These are phyloP conservation scores for Globisporangium paddicum DNA, from an alignment of 352 stramenopile genomes.

Conservation along the genomic window DNA sequence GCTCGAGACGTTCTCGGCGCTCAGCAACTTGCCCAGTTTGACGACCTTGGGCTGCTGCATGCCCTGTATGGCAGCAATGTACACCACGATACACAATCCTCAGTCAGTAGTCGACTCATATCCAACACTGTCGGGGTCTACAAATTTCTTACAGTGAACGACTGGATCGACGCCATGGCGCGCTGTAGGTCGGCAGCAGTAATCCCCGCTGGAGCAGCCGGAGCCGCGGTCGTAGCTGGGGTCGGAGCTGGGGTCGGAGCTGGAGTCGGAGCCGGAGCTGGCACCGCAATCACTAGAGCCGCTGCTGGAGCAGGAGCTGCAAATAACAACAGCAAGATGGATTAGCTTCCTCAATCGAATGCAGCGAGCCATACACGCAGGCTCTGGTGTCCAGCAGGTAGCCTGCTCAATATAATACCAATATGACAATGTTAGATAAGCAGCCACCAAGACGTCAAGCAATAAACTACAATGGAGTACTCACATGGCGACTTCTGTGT, in stretches of 20 bases:
- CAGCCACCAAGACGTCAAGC: too few species aligned
- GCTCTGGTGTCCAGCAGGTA: neutral
- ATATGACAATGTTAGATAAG: neutral
- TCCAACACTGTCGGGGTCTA: too few species aligned
- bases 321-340: neutral
- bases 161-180: constrained; percentile 80
- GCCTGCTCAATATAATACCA: neutral
- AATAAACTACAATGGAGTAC: neutral
- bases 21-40: constrained; percentile 62
- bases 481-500: constrained; percentile 6
- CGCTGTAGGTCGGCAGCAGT: constrained; percentile 82
- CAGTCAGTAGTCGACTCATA: neutral
- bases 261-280: neutral
- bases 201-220: constrained; percentile 24
- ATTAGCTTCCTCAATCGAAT: neutral
- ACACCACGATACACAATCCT: neutral
- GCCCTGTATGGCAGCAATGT: neutral
- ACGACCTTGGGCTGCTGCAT: constrained; percentile 53
- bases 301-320: constrained; percentile 14
- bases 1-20: constrained; percentile 39
- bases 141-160: constrained; percentile 32
- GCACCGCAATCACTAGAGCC: constrained; percentile 1
- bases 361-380: neutral
- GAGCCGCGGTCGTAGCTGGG: neutral
- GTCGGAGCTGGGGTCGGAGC: neutral